Conservation (phyloP, 352 stramenopile species). For the Globisporangium solare region DNA sequence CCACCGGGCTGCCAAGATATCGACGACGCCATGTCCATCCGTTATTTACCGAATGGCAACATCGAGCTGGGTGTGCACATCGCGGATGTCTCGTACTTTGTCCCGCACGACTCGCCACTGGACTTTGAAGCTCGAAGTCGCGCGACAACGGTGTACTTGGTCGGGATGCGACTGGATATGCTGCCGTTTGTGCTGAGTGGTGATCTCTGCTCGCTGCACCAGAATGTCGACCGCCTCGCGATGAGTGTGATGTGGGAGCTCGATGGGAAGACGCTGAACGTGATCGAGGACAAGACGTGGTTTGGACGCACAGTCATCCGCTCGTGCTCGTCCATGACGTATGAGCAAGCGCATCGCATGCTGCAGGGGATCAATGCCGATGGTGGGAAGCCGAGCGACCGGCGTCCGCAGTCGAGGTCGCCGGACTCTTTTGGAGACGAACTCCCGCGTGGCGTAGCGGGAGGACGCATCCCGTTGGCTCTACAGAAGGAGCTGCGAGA, state of each 20-base stretch:
- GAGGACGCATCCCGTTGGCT: conserved; percentile 48
- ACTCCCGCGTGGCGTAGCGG: conserved; percentile 43
- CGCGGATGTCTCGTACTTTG: conserved; percentile 99
- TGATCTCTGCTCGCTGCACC: conserved; percentile 91
- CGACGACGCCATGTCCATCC: conserved; percentile 88
- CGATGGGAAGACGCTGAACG: conserved; percentile 55
- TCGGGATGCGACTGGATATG: conserved; percentile 93
- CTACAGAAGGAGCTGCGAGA: conserved; percentile 50
- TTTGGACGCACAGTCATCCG: conserved; percentile 96
- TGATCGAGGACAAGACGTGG: conserved; percentile 59
- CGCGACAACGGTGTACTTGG: conserved; percentile 97
- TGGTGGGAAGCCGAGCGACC: conserved; percentile 26
- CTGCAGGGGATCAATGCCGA: conserved; percentile 63
- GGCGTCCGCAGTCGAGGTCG: conserved; percentile 6
- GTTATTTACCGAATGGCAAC: conserved; percentile 68
- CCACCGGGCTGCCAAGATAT: conserved; percentile 88
- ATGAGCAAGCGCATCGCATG: conserved; percentile 78
- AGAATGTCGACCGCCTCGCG: conserved; percentile 83
- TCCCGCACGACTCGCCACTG: conserved; percentile 92
- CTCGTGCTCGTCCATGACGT: conserved; percentile 89
- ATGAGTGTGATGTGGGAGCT: conserved; percentile 92
- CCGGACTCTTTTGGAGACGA: conserved; percentile 4
- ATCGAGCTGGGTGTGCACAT: conserved; percentile 97
- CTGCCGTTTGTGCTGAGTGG: conserved; percentile 85
- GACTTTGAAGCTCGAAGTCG: conserved; percentile 91